Percentiles rank a stretch among this genome's conserved stretches.
phyloP scores from a whole-genome alignment of 2,329 filamentous ascomycete genomes.

The Claviceps lovelessii region DNA sequence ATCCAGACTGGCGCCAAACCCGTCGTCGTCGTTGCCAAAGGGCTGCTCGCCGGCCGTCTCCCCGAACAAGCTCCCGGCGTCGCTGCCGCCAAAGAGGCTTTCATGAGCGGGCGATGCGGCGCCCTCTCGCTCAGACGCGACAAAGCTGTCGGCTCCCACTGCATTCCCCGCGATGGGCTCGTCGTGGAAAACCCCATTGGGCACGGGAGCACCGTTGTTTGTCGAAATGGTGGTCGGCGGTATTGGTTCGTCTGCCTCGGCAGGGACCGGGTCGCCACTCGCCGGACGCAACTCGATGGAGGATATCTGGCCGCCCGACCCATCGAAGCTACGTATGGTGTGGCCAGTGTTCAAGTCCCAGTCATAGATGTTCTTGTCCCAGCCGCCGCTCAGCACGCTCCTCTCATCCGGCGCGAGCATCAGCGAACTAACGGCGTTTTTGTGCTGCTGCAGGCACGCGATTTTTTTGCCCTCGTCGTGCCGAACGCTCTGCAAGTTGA shows the following conservation, averaged over 20 bases:
- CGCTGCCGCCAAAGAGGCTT: conserved; percentile 71
- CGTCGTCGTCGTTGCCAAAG: conserved; percentile 72
- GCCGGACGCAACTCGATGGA: conserved; percentile 73
- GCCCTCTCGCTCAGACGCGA: conserved; percentile 30
- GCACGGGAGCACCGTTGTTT: conserved; percentile 51
- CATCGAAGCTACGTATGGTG: conserved; percentile 59
- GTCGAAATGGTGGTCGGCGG: conserved; percentile 58
- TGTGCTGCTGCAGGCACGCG: conserved; percentile 65
- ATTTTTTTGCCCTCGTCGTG: conserved; percentile 93
- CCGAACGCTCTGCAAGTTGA: conserved; percentile 84
- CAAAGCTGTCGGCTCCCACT: conserved; percentile 12
- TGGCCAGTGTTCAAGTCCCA: conserved; percentile 89
- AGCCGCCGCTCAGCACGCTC: conserved; percentile 79
- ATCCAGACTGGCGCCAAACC: conserved; percentile 63
- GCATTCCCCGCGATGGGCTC: conserved; percentile 6
- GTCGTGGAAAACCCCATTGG: conserved; percentile 32
- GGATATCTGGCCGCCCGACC: conserved; percentile 71
- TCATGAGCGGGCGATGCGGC: conserved; percentile 55
- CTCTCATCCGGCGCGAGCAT: conserved; percentile 71
- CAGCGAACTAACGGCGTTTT: conserved; percentile 81
- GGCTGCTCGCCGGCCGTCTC: conserved; percentile 48
- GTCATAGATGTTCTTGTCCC: conserved; percentile 88
- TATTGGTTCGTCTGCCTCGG: conserved; percentile 47
- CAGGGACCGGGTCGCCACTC: conserved; percentile 60
- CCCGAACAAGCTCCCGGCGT: conserved; percentile 75